These are phyloP conservation scores for Geotrichum europaeum DNA, from an alignment of 1,139 yeast species.

Conservation along the genomic window DNA sequence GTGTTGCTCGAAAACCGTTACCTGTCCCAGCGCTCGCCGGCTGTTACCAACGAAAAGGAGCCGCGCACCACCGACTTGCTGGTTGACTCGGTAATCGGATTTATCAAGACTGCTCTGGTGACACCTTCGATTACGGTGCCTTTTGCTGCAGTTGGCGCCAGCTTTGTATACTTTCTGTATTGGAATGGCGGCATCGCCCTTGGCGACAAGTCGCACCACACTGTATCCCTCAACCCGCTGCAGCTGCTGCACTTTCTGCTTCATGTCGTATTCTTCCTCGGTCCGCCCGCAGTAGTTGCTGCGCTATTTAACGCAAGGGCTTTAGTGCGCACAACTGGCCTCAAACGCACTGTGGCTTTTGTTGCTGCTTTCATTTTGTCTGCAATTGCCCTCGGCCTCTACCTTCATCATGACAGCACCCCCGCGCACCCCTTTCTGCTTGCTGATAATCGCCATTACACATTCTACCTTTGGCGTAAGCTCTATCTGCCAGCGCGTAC, in stretches of 20 bases:
- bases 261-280: conserved; percentile 56
- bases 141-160: conserved; percentile 44
- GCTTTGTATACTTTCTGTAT: conserved; percentile 52
- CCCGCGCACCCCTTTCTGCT: conserved; percentile 80
- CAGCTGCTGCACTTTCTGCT: conserved; percentile 74
- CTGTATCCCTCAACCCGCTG: conserved; percentile 61
- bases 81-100: background rate
- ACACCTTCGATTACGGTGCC: conserved; percentile 40
- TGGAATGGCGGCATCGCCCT: conserved; percentile 74
- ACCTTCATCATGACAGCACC: conserved; percentile 1
- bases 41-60: background rate
- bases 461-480: conserved; percentile 75
- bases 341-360: background rate
- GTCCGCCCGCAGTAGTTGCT: conserved; percentile 41
- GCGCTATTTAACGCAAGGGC: background rate
- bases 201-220: conserved; percentile 85
- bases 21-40: background rate
- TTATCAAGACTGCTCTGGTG: conserved; percentile 18
- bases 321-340: background rate
- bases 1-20: conserved; percentile 16
- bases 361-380: background rate
- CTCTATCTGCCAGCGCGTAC: conserved; percentile 35
- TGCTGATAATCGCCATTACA: conserved; percentile 91
- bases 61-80: background rate
- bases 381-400: background rate